A percentile compares a stretch with the other conserved stretches of the same genome.
These are phyloP conservation scores for Nigrospora sphaerica DNA, from an alignment of 2,329 filamentous ascomycete genomes.

Conservation along the genomic window DNA sequence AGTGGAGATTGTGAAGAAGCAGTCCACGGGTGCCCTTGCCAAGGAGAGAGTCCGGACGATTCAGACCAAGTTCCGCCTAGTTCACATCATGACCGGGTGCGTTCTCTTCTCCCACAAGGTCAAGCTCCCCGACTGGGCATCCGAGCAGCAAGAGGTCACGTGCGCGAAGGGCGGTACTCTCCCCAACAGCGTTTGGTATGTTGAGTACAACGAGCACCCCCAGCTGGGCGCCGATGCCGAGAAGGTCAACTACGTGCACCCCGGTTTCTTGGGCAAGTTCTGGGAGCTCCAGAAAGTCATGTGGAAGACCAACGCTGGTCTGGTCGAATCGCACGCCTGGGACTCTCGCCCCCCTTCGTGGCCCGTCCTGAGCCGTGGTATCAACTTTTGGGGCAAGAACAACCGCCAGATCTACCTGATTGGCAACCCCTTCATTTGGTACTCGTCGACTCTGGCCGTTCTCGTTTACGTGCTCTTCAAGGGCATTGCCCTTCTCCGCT, in stretches of 20 bases:
- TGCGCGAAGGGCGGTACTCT: slow-evolving; percentile 86
- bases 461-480: slow-evolving; percentile 77
- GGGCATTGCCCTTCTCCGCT: slow-evolving; percentile 77
- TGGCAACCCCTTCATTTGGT: slow-evolving; percentile 94
- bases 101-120: slow-evolving; percentile 97
- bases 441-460: slow-evolving; percentile 74
- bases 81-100: slow-evolving; percentile 96
- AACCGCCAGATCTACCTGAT: slow-evolving; percentile 94
- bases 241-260: slow-evolving; percentile 92
- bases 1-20: slow-evolving; percentile 85
- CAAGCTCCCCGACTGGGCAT: slow-evolving; percentile 96
- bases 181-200: slow-evolving; percentile 95
- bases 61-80: slow-evolving; percentile 89
- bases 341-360: slow-evolving; percentile 91
- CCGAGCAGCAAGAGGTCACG: slow-evolving; percentile 97
- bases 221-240: slow-evolving; percentile 68
- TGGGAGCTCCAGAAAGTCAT: slow-evolving; percentile 96
- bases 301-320: slow-evolving; percentile 96
- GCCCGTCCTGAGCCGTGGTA: slow-evolving; percentile 86
- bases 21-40: slow-evolving; percentile 71
- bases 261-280: slow-evolving; percentile 96
- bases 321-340: slow-evolving; percentile 96
- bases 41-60: slow-evolving; percentile 88
- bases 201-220: slow-evolving; percentile 86
- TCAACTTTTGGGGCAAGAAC: slow-evolving; percentile 98